Base-by-base conservation (phyloP, 2,329 filamentous ascomycete genomes). In the Huntiella moniliformis region DNA sequence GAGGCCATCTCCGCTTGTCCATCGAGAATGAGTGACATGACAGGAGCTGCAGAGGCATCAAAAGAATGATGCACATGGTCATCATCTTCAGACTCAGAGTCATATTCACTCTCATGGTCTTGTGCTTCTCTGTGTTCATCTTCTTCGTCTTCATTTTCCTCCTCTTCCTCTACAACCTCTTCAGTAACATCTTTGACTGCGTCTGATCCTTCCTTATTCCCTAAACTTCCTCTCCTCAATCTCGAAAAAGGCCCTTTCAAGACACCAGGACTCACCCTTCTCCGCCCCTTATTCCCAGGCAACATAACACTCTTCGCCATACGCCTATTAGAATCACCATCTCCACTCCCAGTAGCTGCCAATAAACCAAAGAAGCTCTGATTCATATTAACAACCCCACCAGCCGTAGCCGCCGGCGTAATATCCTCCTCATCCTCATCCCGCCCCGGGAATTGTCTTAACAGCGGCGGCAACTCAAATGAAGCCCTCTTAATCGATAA, bases 281-380 rank as follows among this genome's bases (percentile, higher is more conserved):
- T 28, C 3, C 8, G 6, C 1, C 22, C 22, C 8, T 28, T 28
- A 28, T 8, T 8, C 22, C 22, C 22, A 1, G 22, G 22, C 22
- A 28, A 28, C 1, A 28, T 8, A 8, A 28, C 38, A 11, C 18
- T 15, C 38, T 16, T 40, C 13, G 38, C 13, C 38, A 40, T 6
- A 11, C 22, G n/a, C 3, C 17, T 12, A 12, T 5, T 28, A 17
- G 15, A 18, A 5, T 41, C 39, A 28, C 22, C 18, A 31, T 41
- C 39, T 3, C 13, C 8, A 28, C 11, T 28, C 39, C 39, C 39
- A 10, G 85, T 85, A 12, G 85, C 84, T 5, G 87, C 83, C 53
- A 96, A 87, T 63, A 96, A 74, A 45, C 85, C 86, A 60, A 95
- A 93, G 46, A 96, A 79, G 52, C 84, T 92, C 67, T 94, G 87